These are phyloP conservation scores for Triticum monococcum DNA, from an alignment of 176 grass and related monocot genomes.

Conservation along the genomic window DNA sequence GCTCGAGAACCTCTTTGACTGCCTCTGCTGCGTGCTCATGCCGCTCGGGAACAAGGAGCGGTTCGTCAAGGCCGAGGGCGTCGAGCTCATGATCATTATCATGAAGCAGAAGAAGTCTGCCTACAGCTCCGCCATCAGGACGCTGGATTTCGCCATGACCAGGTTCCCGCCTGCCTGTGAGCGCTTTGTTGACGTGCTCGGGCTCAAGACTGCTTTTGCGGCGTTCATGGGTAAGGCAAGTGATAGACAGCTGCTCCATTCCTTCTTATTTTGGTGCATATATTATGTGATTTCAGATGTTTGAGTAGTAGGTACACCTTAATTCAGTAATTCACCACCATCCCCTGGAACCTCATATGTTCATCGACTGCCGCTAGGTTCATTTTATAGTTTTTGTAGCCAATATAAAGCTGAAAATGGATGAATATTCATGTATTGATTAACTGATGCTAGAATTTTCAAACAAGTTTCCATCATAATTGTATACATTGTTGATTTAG, in stretches of 20 bases:
- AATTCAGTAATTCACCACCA: background rate
- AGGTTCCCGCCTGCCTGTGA: constrained; percentile 88
- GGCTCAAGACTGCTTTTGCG: constrained; percentile 90
- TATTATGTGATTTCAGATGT: background rate
- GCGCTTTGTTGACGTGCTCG: constrained; percentile 84
- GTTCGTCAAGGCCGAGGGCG: constrained; percentile 92
- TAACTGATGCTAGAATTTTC: background rate
- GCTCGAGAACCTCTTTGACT: constrained; percentile 96
- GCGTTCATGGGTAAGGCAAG: constrained; percentile 99
- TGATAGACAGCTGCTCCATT: constrained; percentile 20
- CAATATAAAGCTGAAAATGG: background rate
- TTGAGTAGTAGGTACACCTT: background rate
- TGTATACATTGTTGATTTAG: background rate
- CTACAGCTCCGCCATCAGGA: constrained; percentile 75
- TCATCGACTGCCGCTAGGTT: background rate
- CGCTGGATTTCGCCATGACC: constrained; percentile 92
- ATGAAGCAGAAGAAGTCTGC: constrained; percentile 97
- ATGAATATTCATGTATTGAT: background rate
- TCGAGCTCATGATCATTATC: constrained; percentile 98
- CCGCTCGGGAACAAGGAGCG: constrained; percentile 91
- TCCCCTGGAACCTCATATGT: background rate
- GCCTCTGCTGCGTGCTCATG: constrained; percentile 89
- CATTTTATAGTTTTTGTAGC: background rate
- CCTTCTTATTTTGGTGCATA: background rate
- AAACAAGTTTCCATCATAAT: background rate